Percentiles rank a stretch among this genome's conserved stretches.
phyloP scores from a whole-genome alignment of 2,329 filamentous ascomycete species.

The Xylariaceae sp. region DNA sequence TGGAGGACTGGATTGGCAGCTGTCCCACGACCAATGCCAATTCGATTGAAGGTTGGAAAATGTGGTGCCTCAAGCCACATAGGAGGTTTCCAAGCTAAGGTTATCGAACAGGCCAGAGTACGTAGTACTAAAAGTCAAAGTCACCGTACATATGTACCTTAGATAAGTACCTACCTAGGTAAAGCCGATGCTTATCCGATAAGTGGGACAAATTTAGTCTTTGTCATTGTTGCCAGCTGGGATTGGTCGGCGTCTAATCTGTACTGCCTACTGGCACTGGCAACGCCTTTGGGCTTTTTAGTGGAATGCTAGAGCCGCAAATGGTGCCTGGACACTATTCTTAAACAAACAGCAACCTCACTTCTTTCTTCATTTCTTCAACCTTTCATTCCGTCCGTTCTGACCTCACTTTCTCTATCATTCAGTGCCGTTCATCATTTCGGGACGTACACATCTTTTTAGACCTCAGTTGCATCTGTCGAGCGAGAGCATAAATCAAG shows the following conservation, averaged over 20 bases:
- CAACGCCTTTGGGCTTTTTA: background rate
- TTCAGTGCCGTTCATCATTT: background rate
- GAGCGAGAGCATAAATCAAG: too few relatives aligned
- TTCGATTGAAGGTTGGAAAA: conserved; percentile 17
- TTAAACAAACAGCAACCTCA: background rate
- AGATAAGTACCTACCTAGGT: background rate
- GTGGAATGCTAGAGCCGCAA: conserved; percentile 2
- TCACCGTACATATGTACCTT: background rate
- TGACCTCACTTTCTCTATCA: background rate
- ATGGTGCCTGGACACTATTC: background rate
- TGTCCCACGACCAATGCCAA: conserved; percentile 17
- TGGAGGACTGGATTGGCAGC: conserved; percentile 10
- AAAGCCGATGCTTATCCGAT: background rate
- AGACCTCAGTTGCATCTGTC: background rate
- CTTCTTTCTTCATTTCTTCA: background rate
- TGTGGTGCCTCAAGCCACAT: conserved; percentile 26
- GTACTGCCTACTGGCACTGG: background rate
- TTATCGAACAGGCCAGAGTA: background rate
- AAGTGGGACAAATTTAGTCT: background rate
- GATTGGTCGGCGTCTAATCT: too few relatives aligned
- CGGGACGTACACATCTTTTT: background rate
- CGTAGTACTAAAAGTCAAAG: background rate
- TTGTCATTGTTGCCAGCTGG: too few relatives aligned
- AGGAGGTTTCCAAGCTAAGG: conserved; percentile 2
- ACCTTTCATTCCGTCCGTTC: background rate